Evolutionary conservation across 352 stramenopile species (phyloP).

Genomic region (Phytophthora pistaciae): DNA sequence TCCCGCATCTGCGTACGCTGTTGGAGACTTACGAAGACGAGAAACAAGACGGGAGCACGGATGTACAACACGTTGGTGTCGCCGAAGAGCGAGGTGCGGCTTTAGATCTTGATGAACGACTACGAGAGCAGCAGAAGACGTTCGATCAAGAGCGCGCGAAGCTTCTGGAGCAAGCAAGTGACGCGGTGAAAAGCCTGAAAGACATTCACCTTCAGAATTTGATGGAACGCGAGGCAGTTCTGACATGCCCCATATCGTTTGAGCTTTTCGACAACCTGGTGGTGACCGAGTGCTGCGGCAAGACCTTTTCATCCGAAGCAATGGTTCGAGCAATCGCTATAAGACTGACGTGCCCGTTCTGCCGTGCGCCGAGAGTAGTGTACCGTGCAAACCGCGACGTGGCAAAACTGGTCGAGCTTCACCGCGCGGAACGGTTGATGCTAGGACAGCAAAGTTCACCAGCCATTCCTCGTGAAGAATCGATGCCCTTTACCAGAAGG

Average conservation of each 20-base stretch:
- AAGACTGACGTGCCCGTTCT: conserved; percentile 25
- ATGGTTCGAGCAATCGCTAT: conserved; percentile 17
- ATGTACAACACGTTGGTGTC: background rate
- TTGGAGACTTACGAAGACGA: background rate
- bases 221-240: conserved; percentile 16
- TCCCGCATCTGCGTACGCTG: background rate
- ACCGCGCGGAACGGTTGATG: conserved; percentile 19
- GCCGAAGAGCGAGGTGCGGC: background rate
- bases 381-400: conserved; percentile 25
- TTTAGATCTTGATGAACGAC: conserved; percentile 1
- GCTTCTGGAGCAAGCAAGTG: conserved; percentile 23
- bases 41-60: background rate
- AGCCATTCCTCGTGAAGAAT: background rate
- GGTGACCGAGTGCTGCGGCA: conserved; percentile 31
- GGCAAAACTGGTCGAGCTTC: conserved; percentile 30
- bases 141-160: conserved; percentile 27
- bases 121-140: conserved; percentile 6
- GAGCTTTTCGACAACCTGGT: conserved; percentile 37
- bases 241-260: conserved; percentile 36
- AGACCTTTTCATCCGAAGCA: conserved; percentile 29
- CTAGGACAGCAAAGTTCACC: conserved; percentile 6
- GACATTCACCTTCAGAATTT: conserved; percentile 14
- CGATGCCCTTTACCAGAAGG: background rate
- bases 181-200: conserved; percentile 11
- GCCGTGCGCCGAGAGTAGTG: conserved; percentile 14